Percentiles rank a stretch among this genome's conserved stretches.
These are phyloP conservation scores for Apophysomyces ossiformis DNA, from an alignment of 371 early-diverging fungal genomes.

Conservation along the genomic window DNA sequence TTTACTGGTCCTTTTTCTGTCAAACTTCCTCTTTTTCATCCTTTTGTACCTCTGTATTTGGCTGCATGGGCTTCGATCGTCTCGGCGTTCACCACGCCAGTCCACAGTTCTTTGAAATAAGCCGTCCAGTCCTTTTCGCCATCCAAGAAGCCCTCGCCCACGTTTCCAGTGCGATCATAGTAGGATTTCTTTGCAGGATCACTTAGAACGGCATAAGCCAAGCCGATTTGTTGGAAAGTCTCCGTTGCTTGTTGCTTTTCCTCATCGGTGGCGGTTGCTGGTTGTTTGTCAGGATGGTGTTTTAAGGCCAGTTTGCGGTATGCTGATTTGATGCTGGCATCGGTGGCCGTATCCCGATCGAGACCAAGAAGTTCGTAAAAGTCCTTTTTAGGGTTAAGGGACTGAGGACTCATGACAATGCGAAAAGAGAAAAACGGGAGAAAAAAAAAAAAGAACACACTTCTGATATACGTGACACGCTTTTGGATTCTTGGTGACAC, in stretches of 20 bases:
- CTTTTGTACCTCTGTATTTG: slow-evolving; percentile 64
- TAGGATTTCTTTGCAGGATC: slow-evolving; percentile 72
- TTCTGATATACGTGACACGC: neutral
- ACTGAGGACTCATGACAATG: neutral
- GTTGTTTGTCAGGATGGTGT: slow-evolving; percentile 85
- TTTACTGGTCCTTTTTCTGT: too few relatives aligned
- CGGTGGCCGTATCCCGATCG: slow-evolving; percentile 53
- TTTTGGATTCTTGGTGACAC: neutral
- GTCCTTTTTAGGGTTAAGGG: neutral
- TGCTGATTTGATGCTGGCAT: slow-evolving; percentile 77
- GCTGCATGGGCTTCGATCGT: slow-evolving; percentile 73
- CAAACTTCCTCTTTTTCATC: neutral
- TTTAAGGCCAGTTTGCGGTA: slow-evolving; percentile 84
- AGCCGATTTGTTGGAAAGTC: slow-evolving; percentile 81
- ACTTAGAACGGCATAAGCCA: slow-evolving; percentile 86
- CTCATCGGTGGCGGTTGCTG: slow-evolving; percentile 56
- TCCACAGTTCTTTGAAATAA: slow-evolving; percentile 85
- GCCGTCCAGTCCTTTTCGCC: slow-evolving; percentile 77
- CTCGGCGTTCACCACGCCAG: slow-evolving; percentile 74
- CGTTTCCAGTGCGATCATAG: slow-evolving; percentile 76
- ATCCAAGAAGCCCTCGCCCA: slow-evolving; percentile 43
- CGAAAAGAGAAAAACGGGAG: neutral
- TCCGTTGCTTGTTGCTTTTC: slow-evolving; percentile 77
- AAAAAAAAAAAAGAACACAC: neutral
- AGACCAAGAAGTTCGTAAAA: slow-evolving; percentile 75